phyloP scores from a whole-genome alignment of 169 alveolate genomes.

The Cryptosporidium felis region DNA sequence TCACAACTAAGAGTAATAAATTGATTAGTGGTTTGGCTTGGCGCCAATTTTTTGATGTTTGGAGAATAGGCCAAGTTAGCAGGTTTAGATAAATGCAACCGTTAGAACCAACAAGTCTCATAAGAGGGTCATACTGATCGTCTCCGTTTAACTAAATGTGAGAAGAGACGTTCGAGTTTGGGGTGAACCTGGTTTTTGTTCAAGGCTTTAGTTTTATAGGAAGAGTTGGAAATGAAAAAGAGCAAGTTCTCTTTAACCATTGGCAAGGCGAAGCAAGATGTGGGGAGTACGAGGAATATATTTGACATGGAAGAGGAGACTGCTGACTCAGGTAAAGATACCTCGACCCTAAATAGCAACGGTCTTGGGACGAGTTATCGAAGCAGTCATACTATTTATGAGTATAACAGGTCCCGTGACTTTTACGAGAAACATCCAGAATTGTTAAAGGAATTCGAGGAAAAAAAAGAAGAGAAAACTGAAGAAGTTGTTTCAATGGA shows the following conservation, averaged over 20 bases:
- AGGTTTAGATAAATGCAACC: too few species aligned
- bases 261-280: neutral
- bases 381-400: neutral
- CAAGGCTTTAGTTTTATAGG: too few species aligned
- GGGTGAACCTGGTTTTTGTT: too few species aligned
- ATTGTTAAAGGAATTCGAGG: conserved; percentile 39
- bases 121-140: too few species aligned
- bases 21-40: neutral
- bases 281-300: neutral
- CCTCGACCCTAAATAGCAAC: too few species aligned
- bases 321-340: too few species aligned
- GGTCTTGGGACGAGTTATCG: too few species aligned
- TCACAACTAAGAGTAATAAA: conserved; percentile 34
- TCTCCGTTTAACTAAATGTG: too few species aligned
- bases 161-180: too few species aligned
- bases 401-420: conserved; percentile 8
- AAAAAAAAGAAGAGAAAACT: neutral
- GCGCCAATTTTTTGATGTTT: neutral
- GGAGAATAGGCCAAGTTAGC: too few species aligned
- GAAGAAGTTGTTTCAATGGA: too few species aligned
- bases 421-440: conserved; percentile 55
- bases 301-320: neutral
- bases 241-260: neutral
- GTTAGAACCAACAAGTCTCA: too few species aligned
- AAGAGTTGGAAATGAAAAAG: neutral